These are phyloP conservation scores for Forsythia suspensa DNA, from an alignment of 257 asterid species.

Conservation along the genomic window DNA sequence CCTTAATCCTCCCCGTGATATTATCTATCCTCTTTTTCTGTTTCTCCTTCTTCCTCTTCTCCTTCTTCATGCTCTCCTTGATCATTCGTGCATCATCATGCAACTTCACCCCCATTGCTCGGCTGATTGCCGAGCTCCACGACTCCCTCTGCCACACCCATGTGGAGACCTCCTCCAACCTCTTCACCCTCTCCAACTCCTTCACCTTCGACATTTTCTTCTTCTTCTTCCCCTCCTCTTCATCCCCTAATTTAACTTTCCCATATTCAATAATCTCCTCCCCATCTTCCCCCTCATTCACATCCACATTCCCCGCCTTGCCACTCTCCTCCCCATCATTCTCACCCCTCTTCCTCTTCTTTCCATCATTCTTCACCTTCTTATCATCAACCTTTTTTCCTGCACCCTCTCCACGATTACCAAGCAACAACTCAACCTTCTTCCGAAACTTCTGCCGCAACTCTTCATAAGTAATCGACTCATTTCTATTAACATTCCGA, in stretches of 20 bases:
- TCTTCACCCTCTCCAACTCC: constrained; percentile 66
- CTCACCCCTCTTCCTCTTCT: constrained; percentile 50
- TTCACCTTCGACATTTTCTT: constrained; percentile 59
- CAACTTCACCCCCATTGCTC: constrained; percentile 90
- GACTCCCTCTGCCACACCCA: constrained; percentile 61
- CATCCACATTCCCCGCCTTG: constrained; percentile 20
- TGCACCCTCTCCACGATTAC: constrained; percentile 53
- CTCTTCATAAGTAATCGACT: constrained; percentile 74
- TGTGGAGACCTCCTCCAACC: constrained; percentile 62
- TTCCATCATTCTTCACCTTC: constrained; percentile 34
- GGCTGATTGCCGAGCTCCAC: constrained; percentile 72
- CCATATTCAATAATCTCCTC: constrained; percentile 75
- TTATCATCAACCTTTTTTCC: constrained; percentile 33
- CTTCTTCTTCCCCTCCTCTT: constrained; percentile 42
- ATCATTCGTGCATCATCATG: constrained; percentile 68
- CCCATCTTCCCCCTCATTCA: constrained; percentile 31
- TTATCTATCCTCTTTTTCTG: constrained; percentile 82
- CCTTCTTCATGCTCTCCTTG: constrained; percentile 71
- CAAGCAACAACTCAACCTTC: constrained; percentile 64
- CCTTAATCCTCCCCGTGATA: constrained; percentile 66
- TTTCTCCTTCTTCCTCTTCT: constrained; percentile 60
- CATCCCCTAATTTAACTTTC: constrained; percentile 67
- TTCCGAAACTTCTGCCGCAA: constrained; percentile 54
- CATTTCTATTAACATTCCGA: constrained; percentile 19
- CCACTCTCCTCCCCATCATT: constrained; percentile 32